These are phyloP conservation scores for Cutaneotrichosporon sp. DNA, from an alignment of 1,284 basidiomycete genomes.

Conservation along the genomic window DNA sequence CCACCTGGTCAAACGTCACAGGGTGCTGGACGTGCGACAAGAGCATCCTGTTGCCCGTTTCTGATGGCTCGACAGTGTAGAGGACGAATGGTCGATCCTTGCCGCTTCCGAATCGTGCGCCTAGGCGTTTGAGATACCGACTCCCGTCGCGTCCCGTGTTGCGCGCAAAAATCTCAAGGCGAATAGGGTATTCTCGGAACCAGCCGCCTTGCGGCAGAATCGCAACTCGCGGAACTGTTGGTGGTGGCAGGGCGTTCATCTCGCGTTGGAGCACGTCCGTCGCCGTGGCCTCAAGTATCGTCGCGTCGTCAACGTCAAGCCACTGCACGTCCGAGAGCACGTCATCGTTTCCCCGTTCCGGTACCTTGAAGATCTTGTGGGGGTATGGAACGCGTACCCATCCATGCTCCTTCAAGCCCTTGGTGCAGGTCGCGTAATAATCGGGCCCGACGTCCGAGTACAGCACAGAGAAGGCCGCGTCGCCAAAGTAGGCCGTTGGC, in stretches of 20 bases:
- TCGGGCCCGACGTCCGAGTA: constrained; percentile 32
- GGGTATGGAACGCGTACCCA: constrained; percentile 2
- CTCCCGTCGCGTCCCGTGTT: not conserved
- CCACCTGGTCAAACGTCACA: constrained; percentile 4
- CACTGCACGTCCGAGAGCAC: too few relatives aligned
- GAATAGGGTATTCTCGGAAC: constrained; percentile 3
- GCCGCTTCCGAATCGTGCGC: not conserved
- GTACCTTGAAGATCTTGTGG: not conserved
- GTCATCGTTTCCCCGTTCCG: not conserved
- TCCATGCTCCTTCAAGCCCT: constrained; percentile 2
- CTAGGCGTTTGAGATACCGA: not conserved
- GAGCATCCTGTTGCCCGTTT: not conserved
- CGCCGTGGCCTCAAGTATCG: not conserved
- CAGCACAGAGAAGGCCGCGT: constrained; percentile 27
- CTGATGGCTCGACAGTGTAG: constrained; percentile 4
- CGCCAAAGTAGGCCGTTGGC: constrained; percentile 13
- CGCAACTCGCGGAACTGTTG: not conserved
- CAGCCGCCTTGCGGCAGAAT: constrained; percentile 8
- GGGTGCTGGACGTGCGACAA: not conserved
- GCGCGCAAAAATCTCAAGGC: constrained; percentile 1
- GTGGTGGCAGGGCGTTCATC: not conserved
- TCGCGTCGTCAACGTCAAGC: not conserved
- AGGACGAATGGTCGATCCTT: not conserved
- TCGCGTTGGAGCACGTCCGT: not conserved
- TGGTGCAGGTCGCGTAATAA: constrained; percentile 29